Evolutionary conservation across 164 flowering plant species (phyloP).

Genomic region (Liquidambar formosana): DNA sequence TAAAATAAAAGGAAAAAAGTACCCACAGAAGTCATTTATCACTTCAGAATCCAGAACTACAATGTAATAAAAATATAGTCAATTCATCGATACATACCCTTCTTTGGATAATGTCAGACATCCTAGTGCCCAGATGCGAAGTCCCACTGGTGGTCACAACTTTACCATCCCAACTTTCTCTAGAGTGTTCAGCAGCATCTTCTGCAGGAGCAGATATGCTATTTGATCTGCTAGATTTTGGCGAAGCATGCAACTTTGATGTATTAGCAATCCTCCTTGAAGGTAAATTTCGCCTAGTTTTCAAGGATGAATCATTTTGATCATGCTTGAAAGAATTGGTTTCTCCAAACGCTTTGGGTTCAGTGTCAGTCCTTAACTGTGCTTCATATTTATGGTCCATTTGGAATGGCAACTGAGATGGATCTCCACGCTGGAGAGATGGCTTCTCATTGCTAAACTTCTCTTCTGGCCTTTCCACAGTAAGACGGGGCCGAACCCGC

Average conservation of each 20-base stretch:
- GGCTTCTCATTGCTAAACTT: constrained; percentile 46
- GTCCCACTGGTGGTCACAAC: constrained; percentile 36
- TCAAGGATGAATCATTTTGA: constrained; percentile 46
- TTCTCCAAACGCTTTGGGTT: constrained; percentile 41
- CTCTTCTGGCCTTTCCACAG: constrained; percentile 68
- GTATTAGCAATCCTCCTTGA: constrained; percentile 50
- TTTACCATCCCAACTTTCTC: constrained; percentile 70
- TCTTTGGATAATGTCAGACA: constrained; percentile 78
- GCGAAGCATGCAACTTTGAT: constrained; percentile 50
- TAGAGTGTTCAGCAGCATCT: constrained; percentile 45
- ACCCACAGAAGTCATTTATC: no score
- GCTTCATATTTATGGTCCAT: constrained; percentile 49
- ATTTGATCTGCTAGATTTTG: constrained; percentile 56
- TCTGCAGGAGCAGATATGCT: constrained; percentile 41
- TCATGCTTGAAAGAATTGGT: constrained; percentile 46
- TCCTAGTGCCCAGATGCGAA: constrained; percentile 41
- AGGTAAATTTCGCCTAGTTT: constrained; percentile 47
- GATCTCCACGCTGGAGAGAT: constrained; percentile 49
- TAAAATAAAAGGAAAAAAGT: no score
- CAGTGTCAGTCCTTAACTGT: constrained; percentile 50
- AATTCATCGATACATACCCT: constrained; percentile 47
- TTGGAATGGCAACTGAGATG: constrained; percentile 52
- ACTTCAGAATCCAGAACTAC: background rate
- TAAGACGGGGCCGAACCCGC: constrained; percentile 68
- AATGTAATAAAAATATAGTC: background rate